These are phyloP conservation scores for Mortierella sp. DNA, from an alignment of 371 early-diverging fungal species.

Conservation along the genomic window DNA sequence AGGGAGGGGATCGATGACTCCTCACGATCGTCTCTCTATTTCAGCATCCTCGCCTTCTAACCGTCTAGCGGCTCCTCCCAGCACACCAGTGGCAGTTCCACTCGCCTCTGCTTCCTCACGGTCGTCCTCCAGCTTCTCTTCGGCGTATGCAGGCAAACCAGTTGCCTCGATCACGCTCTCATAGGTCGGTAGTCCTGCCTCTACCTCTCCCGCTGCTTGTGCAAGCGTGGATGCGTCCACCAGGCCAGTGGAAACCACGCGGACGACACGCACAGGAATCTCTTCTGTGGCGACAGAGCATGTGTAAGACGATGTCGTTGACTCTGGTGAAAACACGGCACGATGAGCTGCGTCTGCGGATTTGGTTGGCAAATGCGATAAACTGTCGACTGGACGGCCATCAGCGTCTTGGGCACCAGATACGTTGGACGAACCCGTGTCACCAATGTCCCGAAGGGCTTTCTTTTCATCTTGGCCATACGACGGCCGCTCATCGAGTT, in stretches of 20 bases:
- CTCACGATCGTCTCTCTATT: slow-evolving; percentile 20
- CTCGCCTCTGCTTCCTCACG: slow-evolving; percentile 47
- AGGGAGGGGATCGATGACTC: no score
- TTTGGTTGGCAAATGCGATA: background rate
- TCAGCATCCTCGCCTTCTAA: slow-evolving; percentile 48
- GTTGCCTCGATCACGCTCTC: slow-evolving; percentile 55
- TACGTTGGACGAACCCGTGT: slow-evolving; percentile 14
- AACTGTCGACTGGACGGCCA: background rate
- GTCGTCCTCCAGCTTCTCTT: slow-evolving; percentile 48
- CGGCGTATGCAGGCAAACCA: slow-evolving; percentile 50
- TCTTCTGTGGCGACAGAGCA: slow-evolving; percentile 45
- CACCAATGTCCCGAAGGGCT: slow-evolving; percentile 10
- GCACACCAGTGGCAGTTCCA: slow-evolving; percentile 38
- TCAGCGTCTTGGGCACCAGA: slow-evolving; percentile 5
- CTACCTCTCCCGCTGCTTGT: slow-evolving; percentile 44
- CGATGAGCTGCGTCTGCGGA: background rate
- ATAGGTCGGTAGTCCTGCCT: slow-evolving; percentile 49
- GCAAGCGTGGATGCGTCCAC: slow-evolving; percentile 53
- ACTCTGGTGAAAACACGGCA: background rate
- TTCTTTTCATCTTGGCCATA: slow-evolving; percentile 24
- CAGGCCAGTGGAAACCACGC: slow-evolving; percentile 39
- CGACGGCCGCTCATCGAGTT: background rate
- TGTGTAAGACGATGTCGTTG: slow-evolving; percentile 8
- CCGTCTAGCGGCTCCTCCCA: slow-evolving; percentile 48
- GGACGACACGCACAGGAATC: slow-evolving; percentile 47